Evolutionary conservation across 2,329 filamentous ascomycete genomes (phyloP).

Genomic region (Annulohypoxylon truncatum): DNA sequence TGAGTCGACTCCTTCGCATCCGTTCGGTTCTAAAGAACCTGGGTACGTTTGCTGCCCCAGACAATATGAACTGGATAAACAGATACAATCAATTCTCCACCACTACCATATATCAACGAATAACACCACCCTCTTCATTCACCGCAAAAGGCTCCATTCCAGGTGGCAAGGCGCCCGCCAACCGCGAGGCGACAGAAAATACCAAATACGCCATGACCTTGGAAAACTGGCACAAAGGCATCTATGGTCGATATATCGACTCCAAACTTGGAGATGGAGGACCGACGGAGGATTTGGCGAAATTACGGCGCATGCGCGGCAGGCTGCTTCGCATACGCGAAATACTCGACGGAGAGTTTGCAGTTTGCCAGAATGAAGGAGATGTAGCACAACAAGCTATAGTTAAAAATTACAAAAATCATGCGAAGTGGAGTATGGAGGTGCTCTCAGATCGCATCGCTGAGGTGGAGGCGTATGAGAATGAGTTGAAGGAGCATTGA

Average conservation of each 20-base stretch:
- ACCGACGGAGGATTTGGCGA: not conserved
- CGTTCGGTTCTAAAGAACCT: not conserved
- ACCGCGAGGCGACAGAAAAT: not conserved
- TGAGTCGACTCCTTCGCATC: not conserved
- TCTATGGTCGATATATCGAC: conserved; percentile 12
- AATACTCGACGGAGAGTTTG: not conserved
- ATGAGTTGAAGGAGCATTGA: not conserved
- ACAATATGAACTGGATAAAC: not conserved
- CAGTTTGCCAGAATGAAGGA: not conserved
- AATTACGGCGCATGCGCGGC: not conserved
- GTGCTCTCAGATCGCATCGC: conserved; percentile 6
- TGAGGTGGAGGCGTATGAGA: conserved; percentile 6
- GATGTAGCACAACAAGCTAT: not conserved
- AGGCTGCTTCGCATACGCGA: not conserved
- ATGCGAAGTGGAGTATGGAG: conserved; percentile 11
- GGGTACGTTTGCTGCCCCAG: not conserved
- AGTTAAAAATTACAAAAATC: not conserved
- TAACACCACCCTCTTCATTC: not conserved
- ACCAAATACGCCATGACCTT: not conserved
- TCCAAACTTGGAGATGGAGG: not conserved
- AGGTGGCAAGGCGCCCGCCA: not conserved
- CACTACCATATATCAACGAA: not conserved
- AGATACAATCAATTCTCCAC: not conserved
- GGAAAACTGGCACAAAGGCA: conserved; percentile 4
- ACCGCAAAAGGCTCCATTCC: not conserved